Evolutionary conservation across 306 rosid species (phyloP), one percentile per base, ranked within the genome.

Genomic region (Citrullus amarus): DNA sequence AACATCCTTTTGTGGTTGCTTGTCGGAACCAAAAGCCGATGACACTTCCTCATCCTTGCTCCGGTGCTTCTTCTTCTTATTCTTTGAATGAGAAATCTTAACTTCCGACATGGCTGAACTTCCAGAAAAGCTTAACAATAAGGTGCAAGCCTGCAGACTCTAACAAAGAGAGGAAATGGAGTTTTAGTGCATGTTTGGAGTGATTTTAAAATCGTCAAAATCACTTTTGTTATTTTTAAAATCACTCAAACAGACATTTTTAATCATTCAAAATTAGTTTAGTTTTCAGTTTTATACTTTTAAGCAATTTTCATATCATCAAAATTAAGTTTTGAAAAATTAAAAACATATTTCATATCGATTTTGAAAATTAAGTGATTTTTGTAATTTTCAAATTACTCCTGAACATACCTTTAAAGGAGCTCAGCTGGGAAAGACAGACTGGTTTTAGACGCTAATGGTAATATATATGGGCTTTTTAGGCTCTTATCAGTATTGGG

Each of bases 41-140:
- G 54, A 78, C 1, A 44, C 50, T 15, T 78, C 81, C 1, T 53
- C 70, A 5, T 62, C 85, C 66, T 83, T 81, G 50, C 48, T 68
- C 1, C 28, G 20, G 67, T 80, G 77, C 78, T 87, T 84, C 87
- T 86, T 87, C 88, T 83, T 90, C 70, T 81, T 88, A 87, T 85
- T 88, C 79, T 90, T 90, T 2, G 90, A 80, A 22, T 79, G 86
- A 20, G 89, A 79, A 16, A 84, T 70, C 78, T 79, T 87, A 1
- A 81, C 43, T 36, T 79, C 87, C 32, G 86, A 59, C 91, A 86
- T 86, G 76, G 81, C 58, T 73, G 66, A n/a, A 66, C 39, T 46
- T 6, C 38, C 30, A 57, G 13, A 2, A 14, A 25, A 25, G 38
- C 58, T 25, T 0, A 2, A 25, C 17, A 68, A 6, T 65, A 65